These are phyloP conservation scores for Alternaria dauci DNA, from an alignment of 2,329 filamentous ascomycete genomes.

Conservation along the genomic window DNA sequence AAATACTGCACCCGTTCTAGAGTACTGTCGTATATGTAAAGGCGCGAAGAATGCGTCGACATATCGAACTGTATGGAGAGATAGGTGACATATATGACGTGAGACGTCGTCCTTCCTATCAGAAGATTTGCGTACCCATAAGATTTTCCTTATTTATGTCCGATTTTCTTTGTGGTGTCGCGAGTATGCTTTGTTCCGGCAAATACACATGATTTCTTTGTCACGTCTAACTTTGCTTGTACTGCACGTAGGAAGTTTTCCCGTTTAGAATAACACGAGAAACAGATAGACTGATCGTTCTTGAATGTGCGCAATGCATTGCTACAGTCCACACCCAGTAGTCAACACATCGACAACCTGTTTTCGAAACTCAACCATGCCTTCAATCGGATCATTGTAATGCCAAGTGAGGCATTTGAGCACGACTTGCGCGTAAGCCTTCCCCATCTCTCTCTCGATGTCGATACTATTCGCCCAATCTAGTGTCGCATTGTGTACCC, in stretches of 20 bases:
- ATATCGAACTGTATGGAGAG: not conserved
- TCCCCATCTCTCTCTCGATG: constrained; percentile 25
- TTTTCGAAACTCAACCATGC: constrained; percentile 21
- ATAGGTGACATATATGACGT: not conserved
- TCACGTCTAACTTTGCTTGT: not conserved
- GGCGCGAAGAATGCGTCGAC: not conserved
- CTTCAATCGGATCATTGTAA: constrained; percentile 11
- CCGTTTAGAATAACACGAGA: not conserved
- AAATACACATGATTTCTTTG: not conserved
- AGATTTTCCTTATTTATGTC: not conserved
- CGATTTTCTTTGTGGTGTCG: not conserved
- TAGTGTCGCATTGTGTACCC: constrained; percentile 18
- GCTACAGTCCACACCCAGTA: constrained; percentile 1
- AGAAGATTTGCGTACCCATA: not conserved
- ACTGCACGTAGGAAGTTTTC: not conserved
- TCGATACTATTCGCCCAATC: constrained; percentile 22
- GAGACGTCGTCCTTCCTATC: not conserved
- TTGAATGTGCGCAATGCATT: not conserved
- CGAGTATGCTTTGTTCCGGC: not conserved
- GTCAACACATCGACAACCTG: constrained; percentile 20
- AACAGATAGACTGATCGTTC: not conserved
- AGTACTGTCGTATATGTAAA: not conserved
- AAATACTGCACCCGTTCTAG: not conserved
- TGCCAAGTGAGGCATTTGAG: constrained; percentile 23
- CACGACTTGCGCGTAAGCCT: constrained; percentile 19